phyloP scores from a whole-genome alignment of 2,329 filamentous ascomycete species.

The Elsinoe arachidis region DNA sequence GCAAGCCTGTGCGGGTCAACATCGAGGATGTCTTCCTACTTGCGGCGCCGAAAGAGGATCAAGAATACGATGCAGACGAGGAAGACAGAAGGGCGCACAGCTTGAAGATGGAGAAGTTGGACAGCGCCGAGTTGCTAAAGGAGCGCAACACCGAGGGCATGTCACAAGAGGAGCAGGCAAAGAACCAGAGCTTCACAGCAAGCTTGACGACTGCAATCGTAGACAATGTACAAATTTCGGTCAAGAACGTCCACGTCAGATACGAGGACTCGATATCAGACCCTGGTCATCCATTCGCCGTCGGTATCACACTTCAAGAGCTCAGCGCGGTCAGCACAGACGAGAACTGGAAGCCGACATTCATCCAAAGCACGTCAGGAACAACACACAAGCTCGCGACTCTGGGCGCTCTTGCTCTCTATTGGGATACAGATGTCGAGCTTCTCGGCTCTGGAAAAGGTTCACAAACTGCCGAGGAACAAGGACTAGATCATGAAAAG shows the following conservation, averaged over 20 bases:
- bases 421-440: conserved; percentile 93
- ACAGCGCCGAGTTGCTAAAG: conserved; percentile 89
- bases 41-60: conserved; percentile 90
- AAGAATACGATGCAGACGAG: conserved; percentile 85
- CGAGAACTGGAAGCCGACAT: conserved; percentile 87
- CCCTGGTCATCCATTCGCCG: conserved; percentile 87
- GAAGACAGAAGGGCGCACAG: conserved; percentile 77
- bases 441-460: conserved; percentile 77
- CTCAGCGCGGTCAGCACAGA: conserved; percentile 97
- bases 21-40: conserved; percentile 96
- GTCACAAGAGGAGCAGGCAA: conserved; percentile 90
- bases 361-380: conserved; percentile 76
- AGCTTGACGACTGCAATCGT: conserved; percentile 94
- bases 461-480: conserved; percentile 49
- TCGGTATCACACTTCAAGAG: conserved; percentile 86
- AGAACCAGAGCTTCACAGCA: conserved; percentile 94
- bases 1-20: conserved; percentile 86
- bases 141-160: conserved; percentile 87
- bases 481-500: conserved; percentile 61
- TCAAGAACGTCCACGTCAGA: conserved; percentile 97
- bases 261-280: conserved; percentile 97
- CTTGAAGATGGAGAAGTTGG: conserved; percentile 98
- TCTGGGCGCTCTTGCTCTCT: conserved; percentile 79
- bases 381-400: conserved; percentile 91
- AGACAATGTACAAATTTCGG: conserved; percentile 92